A percentile compares a stretch with the other conserved stretches of the same genome.
phyloP scores from a whole-genome alignment of 176 grass and related monocot species.

The Hyparrhenia diplandra region DNA sequence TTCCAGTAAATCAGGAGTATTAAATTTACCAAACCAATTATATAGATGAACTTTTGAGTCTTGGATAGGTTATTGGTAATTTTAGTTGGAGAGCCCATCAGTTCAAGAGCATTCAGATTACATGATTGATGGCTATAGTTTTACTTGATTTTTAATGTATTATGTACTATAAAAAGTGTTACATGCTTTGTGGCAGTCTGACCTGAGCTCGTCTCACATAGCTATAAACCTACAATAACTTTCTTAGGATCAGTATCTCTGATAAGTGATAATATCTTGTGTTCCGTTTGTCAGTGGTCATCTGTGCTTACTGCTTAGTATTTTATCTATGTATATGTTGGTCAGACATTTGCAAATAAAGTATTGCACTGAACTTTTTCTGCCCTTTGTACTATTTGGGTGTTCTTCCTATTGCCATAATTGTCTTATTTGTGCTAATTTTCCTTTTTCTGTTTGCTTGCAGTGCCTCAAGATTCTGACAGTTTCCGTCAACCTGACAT shows the following conservation, averaged over 20 bases:
- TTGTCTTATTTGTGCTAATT: background rate
- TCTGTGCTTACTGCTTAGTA: background rate
- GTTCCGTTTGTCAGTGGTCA: background rate
- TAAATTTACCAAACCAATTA: background rate
- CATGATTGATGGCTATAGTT: background rate
- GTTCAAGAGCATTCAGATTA: background rate
- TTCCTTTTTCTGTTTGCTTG: slow-evolving; percentile 1
- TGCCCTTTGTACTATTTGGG: background rate
- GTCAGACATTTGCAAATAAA: background rate
- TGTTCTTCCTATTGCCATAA: background rate
- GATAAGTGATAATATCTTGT: background rate
- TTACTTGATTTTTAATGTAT: background rate
- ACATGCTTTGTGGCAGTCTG: background rate
- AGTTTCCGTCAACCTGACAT: slow-evolving; percentile 56
- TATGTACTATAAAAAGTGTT: background rate
- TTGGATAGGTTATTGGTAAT: background rate
- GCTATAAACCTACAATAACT: background rate
- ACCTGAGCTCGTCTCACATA: background rate
- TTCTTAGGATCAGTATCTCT: background rate
- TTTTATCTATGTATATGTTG: background rate
- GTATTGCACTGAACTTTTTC: background rate
- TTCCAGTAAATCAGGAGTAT: background rate
- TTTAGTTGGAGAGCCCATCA: background rate
- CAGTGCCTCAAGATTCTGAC: slow-evolving; percentile 90
- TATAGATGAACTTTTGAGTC: background rate